Evolutionary conservation across 441 rosid species (phyloP), one percentile per base, ranked within the genome.

Genomic region (Gossypium lobatum): DNA sequence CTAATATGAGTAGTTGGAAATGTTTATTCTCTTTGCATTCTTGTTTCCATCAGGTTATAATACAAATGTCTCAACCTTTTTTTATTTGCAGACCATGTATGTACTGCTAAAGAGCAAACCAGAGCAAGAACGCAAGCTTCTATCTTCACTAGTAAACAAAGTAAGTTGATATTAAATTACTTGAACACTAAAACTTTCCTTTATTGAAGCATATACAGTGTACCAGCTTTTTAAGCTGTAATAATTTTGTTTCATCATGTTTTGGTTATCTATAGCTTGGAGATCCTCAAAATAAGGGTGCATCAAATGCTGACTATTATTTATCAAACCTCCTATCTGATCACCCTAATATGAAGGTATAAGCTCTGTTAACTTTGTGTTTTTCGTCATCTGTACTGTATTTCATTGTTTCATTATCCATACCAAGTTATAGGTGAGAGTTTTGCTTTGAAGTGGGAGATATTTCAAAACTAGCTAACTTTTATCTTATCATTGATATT

Each of bases 301-400:
- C 98, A 75, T 95, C 99, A 54, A 95, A 92, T 86, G 98, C 97
- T 73, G 97, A 92, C 80, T 93, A 76, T 82, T 89, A 92, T 87
- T 79, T 95, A 61, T 83, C 97, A 46, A 92, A 91, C 80, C 95
- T 95, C 78, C 83, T 93, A 77, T 88, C 97, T 1, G 95, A 93
- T 59, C 99, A 95, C 84, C 99, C 97, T 79, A 93, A 91, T 78
- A 95, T 95, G 99, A 95, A 91, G 98, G 98, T 95, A 73, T 7
- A 50, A 10, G 21, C 78, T 69, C 61, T 53, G 2, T 20, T 69
- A n/a, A n/a, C 59, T 28, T 50, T 37, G 9, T 26, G 42, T 52
- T 26, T 52, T 16, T 10, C 10, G 11, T 20, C 42, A 48, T 50
- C 25, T 25, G 20, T 45, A 31, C 6, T 25, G 11, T 45, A 6